phyloP scores from a whole-genome alignment of 2,329 filamentous ascomycete genomes.

The Cladorrhinum sp. region DNA sequence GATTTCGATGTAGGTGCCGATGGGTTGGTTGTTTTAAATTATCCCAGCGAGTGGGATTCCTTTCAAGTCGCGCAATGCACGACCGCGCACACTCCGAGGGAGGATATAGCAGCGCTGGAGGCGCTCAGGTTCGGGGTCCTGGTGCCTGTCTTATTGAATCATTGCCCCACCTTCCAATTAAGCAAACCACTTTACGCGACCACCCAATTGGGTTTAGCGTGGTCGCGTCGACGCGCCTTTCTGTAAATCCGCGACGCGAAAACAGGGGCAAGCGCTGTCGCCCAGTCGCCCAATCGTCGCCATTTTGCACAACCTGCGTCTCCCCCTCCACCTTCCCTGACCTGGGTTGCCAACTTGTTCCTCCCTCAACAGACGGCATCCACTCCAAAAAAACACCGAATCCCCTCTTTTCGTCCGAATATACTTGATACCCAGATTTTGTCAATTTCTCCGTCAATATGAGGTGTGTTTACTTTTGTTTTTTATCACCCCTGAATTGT shows the following conservation, averaged over 20 bases:
- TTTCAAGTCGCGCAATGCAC: neutral
- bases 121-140: neutral
- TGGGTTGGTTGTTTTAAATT: neutral
- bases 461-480: conserved; percentile 26
- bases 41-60: neutral
- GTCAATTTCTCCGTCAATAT: conserved; percentile 19
- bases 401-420: neutral
- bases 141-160: conserved; percentile 12
- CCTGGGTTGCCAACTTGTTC: neutral
- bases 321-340: conserved; percentile 14
- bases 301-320: conserved; percentile 9
- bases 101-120: neutral
- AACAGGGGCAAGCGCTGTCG: conserved; percentile 18
- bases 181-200: conserved; percentile 32
- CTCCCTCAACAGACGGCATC: conserved; percentile 7
- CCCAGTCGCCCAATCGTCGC: conserved; percentile 18
- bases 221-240: conserved; percentile 22
- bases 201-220: conserved; percentile 21
- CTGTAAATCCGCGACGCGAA: conserved; percentile 23
- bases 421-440: neutral
- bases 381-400: conserved; percentile 4
- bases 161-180: conserved; percentile 3
- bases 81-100: neutral
- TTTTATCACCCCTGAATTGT: neutral
- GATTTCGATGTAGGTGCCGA: neutral